Percentiles rank a stretch among this genome's conserved stretches.
phyloP scores from a whole-genome alignment of 2,329 filamentous ascomycete species.

The Mycogone perniciosa region DNA sequence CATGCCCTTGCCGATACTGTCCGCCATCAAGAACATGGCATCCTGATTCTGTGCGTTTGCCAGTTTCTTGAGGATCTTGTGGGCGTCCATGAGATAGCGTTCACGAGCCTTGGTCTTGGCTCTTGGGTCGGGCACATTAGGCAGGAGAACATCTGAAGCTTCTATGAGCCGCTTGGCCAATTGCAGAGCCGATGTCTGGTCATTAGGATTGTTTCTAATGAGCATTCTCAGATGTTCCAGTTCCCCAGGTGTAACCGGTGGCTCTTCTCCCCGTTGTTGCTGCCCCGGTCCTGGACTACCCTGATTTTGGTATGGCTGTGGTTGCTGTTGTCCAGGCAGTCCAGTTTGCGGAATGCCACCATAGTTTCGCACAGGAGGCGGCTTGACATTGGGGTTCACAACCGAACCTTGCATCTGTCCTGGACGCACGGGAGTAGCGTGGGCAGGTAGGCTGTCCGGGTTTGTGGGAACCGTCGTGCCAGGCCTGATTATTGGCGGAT shows the following conservation, averaged over 20 bases:
- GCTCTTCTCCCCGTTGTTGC: conserved; percentile 20
- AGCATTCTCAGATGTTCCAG: conserved; percentile 66
- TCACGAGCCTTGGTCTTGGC: conserved; percentile 71
- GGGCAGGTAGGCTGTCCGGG: conserved; percentile 47
- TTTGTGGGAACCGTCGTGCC: conserved; percentile 26
- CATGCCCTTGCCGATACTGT: conserved; percentile 76
- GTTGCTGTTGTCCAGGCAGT: conserved; percentile 15
- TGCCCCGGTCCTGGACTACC: conserved; percentile 13
- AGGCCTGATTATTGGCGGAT: conserved; percentile 13
- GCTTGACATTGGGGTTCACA: conserved; percentile 49
- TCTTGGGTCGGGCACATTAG: conserved; percentile 59
- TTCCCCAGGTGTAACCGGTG: conserved; percentile 67
- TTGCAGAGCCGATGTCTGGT: conserved; percentile 63
- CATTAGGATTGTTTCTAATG: conserved; percentile 64
- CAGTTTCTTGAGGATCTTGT: conserved; percentile 89
- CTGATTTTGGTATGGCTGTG: conserved; percentile 1
- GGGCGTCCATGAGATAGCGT: conserved; percentile 75
- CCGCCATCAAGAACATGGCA: conserved; percentile 90
- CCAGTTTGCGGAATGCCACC: conserved; percentile 39
- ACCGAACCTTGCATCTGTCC: conserved; percentile 55
- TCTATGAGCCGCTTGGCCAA: conserved; percentile 82
- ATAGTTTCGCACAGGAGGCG: conserved; percentile 53
- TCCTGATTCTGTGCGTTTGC: conserved; percentile 66
- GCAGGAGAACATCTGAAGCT: conserved; percentile 69
- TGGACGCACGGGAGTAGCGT: conserved; percentile 57